Evolutionary conservation across 2,329 filamentous ascomycete species (phyloP).

Genomic region (Fusarium sp.): DNA sequence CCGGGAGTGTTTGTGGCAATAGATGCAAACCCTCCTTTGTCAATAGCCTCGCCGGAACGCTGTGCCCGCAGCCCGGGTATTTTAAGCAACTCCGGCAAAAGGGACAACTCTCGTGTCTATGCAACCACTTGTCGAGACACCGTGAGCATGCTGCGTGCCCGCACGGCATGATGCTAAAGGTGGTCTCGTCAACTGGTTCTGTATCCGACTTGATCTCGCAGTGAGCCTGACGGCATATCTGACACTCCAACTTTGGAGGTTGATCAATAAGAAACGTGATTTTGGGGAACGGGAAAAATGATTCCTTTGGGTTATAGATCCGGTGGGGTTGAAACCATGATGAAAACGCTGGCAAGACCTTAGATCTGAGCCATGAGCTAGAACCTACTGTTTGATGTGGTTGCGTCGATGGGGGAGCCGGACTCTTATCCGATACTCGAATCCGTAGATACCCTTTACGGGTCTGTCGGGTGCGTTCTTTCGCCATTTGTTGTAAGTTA

Average conservation of each 20-base stretch:
- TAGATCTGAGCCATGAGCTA: constrained; percentile 19
- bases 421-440: constrained; percentile 1
- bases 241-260: constrained; percentile 37
- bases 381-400: background rate
- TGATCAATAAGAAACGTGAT: constrained; percentile 43
- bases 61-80: constrained; percentile 46
- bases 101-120: constrained; percentile 42
- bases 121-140: constrained; percentile 46
- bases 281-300: constrained; percentile 43
- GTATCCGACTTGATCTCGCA: constrained; percentile 32
- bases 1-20: constrained; percentile 47
- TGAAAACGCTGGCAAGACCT: constrained; percentile 13
- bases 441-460: constrained; percentile 21
- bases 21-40: constrained; percentile 44
- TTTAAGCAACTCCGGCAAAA: constrained; percentile 47
- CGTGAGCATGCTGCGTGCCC: constrained; percentile 47
- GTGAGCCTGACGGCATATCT: constrained; percentile 40
- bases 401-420: background rate
- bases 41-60: constrained; percentile 39
- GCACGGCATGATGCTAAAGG: constrained; percentile 48
- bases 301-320: constrained; percentile 30
- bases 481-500: constrained; percentile 3
- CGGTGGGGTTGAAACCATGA: constrained; percentile 35
- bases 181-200: constrained; percentile 23
- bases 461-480: background rate